Conservation (phyloP, 2,329 filamentous ascomycete species). For the Cladosporium sp. region DNA sequence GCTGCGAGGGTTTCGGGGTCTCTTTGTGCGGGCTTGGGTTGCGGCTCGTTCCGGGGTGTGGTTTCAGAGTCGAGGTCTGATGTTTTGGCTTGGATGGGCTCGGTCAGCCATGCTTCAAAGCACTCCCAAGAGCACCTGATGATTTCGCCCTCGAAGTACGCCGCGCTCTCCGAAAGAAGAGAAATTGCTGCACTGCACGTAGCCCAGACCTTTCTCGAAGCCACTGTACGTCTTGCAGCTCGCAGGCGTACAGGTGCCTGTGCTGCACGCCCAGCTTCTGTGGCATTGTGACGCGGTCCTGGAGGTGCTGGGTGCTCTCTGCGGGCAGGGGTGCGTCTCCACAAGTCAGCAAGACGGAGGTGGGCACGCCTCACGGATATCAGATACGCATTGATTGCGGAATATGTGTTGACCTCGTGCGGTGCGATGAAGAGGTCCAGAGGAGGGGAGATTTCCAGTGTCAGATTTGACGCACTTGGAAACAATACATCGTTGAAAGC, state of each 20-base stretch:
- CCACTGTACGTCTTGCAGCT: constrained; percentile 57
- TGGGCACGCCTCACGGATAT: constrained; percentile 82
- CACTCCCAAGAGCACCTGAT: constrained; percentile 76
- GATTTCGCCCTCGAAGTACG: constrained; percentile 86
- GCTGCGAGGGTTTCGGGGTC: constrained; percentile 82
- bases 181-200: constrained; percentile 84
- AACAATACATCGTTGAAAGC: constrained; percentile 80
- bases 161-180: constrained; percentile 80
- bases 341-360: constrained; percentile 76
- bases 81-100: neutral
- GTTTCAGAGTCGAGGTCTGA: neutral
- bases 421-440: constrained; percentile 81
- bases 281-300: constrained; percentile 59
- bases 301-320: constrained; percentile 72
- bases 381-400: constrained; percentile 81
- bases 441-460: constrained; percentile 69
- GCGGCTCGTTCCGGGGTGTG: neutral
- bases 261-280: constrained; percentile 55
- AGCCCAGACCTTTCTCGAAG: constrained; percentile 83
- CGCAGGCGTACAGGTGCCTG: constrained; percentile 61
- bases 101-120: constrained; percentile 64
- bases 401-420: constrained; percentile 74
- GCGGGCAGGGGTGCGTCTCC: constrained; percentile 77
- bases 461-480: constrained; percentile 67
- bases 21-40: constrained; percentile 42